phyloP scores from a whole-genome alignment of 495 filamentous ascomycete genomes.

The Talaromyces trachyspermus region DNA sequence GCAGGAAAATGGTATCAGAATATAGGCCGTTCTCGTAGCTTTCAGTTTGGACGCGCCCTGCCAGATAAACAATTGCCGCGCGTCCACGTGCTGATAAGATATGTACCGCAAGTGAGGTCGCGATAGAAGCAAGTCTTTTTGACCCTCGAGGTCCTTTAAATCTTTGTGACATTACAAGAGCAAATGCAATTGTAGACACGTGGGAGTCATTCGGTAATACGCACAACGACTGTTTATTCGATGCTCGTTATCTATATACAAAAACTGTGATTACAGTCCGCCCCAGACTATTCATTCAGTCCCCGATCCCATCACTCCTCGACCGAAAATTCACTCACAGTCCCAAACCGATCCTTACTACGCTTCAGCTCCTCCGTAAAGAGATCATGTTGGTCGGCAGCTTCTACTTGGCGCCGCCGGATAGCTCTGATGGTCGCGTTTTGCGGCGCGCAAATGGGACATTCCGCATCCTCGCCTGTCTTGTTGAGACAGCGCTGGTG shows the following conservation, averaged over 20 bases:
- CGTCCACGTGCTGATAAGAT: constrained; percentile 5
- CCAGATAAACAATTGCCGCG: constrained; percentile 4
- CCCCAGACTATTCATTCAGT: constrained; percentile 1
- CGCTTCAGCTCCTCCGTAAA: constrained; percentile 75
- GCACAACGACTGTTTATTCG: not conserved
- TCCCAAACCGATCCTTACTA: constrained; percentile 77
- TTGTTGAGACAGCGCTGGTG: constrained; percentile 77
- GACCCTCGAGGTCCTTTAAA: no score
- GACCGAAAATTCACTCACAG: constrained; percentile 90
- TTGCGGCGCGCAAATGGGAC: constrained; percentile 70
- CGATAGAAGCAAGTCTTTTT: no score
- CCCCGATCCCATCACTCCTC: constrained; percentile 68
- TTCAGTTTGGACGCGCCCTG: not conserved
- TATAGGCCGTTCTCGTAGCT: no score
- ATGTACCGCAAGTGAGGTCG: no score
- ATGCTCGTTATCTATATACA: not conserved
- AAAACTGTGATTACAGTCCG: not conserved
- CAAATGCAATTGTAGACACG: not conserved
- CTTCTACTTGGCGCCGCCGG: constrained; percentile 78
- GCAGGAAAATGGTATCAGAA: no score
- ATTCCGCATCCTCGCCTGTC: constrained; percentile 64
- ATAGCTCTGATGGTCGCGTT: constrained; percentile 85
- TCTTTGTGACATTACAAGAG: no score
- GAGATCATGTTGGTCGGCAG: constrained; percentile 80
- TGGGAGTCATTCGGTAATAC: not conserved